Percentiles rank a stretch among this genome's conserved stretches.
Evolutionary conservation across 2,329 filamentous ascomycete genomes (phyloP).

Genomic region (Pyrenochaeta sp.): DNA sequence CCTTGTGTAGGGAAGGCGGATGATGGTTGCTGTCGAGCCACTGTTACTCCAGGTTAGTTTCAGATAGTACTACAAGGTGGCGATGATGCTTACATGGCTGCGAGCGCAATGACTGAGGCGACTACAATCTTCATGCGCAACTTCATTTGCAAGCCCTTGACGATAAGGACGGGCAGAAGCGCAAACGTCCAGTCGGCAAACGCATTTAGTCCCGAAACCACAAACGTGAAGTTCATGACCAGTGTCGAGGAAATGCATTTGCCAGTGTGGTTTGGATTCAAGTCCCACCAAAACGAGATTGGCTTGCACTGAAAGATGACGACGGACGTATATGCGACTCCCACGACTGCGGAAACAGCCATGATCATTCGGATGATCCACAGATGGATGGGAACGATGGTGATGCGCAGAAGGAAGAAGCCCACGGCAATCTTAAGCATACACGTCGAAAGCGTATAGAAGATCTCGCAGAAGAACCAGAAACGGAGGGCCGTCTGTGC

Average conservation of each 20-base stretch:
- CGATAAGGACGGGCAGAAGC: conserved; percentile 54
- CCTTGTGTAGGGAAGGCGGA: conserved; percentile 37
- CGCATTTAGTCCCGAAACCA: conserved; percentile 34
- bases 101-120: conserved; percentile 60
- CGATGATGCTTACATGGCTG: conserved; percentile 35
- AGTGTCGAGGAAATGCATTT: conserved; percentile 52
- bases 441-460: conserved; percentile 58
- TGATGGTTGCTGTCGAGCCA: conserved; percentile 49
- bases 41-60: conserved; percentile 23
- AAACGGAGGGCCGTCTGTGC: conserved; percentile 39
- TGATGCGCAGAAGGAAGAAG: conserved; percentile 60
- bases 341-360: conserved; percentile 51
- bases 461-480: conserved; percentile 64
- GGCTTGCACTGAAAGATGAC: conserved; percentile 61
- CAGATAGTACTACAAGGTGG: neutral
- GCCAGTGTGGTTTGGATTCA: conserved; percentile 44
- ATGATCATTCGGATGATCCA: conserved; percentile 57
- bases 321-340: conserved; percentile 58
- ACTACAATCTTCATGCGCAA: conserved; percentile 60
- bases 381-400: conserved; percentile 52
- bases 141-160: conserved; percentile 65
- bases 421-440: conserved; percentile 60
- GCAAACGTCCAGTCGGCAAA: conserved; percentile 41
- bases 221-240: conserved; percentile 61
- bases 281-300: conserved; percentile 58